Evolutionary conservation across 371 early-diverging fungal species (phyloP), one percentile per base, ranked within the genome.

Genomic region (Mortierella sp.): DNA sequence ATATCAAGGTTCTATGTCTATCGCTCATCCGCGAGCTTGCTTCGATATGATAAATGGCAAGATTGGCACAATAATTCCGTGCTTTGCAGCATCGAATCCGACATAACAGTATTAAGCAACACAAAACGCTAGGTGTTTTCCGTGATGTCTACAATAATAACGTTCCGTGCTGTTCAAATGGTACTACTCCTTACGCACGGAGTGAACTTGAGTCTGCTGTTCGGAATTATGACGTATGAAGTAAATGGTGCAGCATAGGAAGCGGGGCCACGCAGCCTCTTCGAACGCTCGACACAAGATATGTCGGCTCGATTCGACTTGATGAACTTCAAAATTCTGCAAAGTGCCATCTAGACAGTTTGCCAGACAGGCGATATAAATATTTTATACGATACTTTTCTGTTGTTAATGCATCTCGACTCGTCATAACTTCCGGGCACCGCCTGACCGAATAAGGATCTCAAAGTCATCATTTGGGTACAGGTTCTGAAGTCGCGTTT

Each of bases 1-100:
- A 92, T 22, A 87, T 77, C 24, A 96, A 77, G 60, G 96, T 83
- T 3, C 96, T 96, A 93, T 91, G 24, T 90, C 90, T 48, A 67
- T 67, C 4, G 79, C 79, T 15, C 70, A 70, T 28, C 79, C 79
- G 32, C 67, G 11, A 41, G 64, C 36, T 60, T 60, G 73, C 33
- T 78, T 74, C 28, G 73, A 73, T n/a, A 78, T 70, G 50, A 78
- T 78, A 55, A 78, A 78, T 16, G 79, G 79, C 7, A 78, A 48
- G 22, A 78, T 78, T 7, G 80, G 80, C 3, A 79, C 80, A 57
- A 79, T 79, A 32, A 79, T 79, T 45, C 80, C 80, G 40, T 79
- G 74, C 74, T 79, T 58, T 22, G 6, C 10, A 57, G 13, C n/a
- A 59, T 28, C 8, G 15, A 24, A 33, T 33, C 50, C 50, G 4